phyloP scores from a whole-genome alignment of 225 moss, liverwort and hornwort genomes.

The Straminergon stramineum region DNA sequence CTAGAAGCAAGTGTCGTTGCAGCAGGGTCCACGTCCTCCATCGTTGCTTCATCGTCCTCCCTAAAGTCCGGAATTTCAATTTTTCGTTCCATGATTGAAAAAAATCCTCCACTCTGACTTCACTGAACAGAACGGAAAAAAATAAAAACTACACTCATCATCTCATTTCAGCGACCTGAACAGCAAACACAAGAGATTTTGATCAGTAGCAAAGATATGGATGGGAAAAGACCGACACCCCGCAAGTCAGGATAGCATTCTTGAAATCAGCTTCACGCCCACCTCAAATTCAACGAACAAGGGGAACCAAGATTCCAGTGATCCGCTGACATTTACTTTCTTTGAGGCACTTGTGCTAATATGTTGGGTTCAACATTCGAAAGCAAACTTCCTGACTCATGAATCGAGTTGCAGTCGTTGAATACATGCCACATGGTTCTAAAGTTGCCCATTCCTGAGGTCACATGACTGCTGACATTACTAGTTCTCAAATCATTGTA shows the following conservation, averaged over 20 bases:
- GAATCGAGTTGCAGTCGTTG: not conserved
- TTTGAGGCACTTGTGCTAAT: not conserved
- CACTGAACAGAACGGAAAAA: not conserved
- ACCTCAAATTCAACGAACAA: not conserved
- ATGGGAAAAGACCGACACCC: not conserved
- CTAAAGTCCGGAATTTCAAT: not conserved
- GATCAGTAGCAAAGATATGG: not conserved
- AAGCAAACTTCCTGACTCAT: not conserved
- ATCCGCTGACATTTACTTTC: not conserved
- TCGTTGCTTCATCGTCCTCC: not conserved
- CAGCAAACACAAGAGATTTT: not conserved
- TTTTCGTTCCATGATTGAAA: slow-evolving; percentile 20
- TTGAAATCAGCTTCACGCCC: not conserved
- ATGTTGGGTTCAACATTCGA: not conserved
- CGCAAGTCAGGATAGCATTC: not conserved
- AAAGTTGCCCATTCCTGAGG: not conserved
- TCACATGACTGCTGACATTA: not conserved
- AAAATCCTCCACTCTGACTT: not conserved
- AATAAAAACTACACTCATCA: not conserved
- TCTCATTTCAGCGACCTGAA: not conserved
- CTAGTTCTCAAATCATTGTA: not conserved
- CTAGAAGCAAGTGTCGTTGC: not conserved
- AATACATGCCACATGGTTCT: not conserved
- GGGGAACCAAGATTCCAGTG: not conserved
- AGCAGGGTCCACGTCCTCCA: not conserved